Base-by-base conservation (phyloP, 2,329 filamentous ascomycete species). In the Pseudocercospora eumusae region DNA sequence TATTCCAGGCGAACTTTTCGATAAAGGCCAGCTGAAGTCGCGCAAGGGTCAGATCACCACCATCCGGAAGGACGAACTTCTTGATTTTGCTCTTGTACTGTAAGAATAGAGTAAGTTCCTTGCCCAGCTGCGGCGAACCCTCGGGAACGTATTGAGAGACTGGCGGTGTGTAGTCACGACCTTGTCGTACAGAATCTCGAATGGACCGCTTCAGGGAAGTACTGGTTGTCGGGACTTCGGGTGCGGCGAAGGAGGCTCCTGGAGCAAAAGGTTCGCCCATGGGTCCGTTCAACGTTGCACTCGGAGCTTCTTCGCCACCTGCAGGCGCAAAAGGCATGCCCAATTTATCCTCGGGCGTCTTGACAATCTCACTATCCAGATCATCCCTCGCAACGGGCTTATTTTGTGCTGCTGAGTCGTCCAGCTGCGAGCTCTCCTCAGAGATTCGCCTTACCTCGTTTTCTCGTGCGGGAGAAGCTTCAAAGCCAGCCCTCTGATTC, bases 1-100 rank as follows among this genome's bases (percentile, higher is more conserved):
- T 97, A 70, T 96, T 98, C 93, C 96, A 99, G 0, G 93, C 95
- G 74, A 99, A 99, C 75, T 97, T 99, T 69, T 99, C 95, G 69
- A 99, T 99, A 70, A 99, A 99, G 0, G 95, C 93, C 27, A 99
- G 83, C 75, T 99, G 93, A 61, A 99, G 78, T 23, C 93, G 86
- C 0, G 92, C 92, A 62, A 97, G 88, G 2, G 91, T 93, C 10
- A 99, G 82, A 65, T 93, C 92, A 31, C 88, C 87, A 1, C 93
- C 93, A 74, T 96, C 92, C 0, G 91, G 80, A 33, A 98, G 84
- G 15, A 96, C 87, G 74, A 96, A 96, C 75, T 98, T 98, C 78
- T 97, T 98, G 69, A 98, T 93, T 74, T 95, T 95, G 70, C 90
- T 95, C 75, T 96, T 96, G 79, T 98, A 97, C 77, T 98, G 93